These are phyloP conservation scores for Trichoderma sp. DNA, from an alignment of 2,329 filamentous ascomycete genomes.

Conservation along the genomic window DNA sequence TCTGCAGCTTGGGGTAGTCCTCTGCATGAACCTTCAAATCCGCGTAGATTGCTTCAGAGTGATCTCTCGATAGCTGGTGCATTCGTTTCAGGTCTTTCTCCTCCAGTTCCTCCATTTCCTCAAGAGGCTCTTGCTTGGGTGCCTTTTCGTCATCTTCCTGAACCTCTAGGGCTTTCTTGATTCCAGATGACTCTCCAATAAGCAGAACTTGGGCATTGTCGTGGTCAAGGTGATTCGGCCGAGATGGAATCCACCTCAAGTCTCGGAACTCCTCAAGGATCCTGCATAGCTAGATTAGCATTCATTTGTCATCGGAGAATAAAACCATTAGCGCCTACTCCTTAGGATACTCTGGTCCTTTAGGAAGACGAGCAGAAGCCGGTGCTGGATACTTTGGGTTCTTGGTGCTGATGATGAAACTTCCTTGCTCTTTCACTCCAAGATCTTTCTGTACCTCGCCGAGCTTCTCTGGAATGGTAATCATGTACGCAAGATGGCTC, in stretches of 20 bases:
- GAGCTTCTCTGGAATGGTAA: slow-evolving; percentile 70
- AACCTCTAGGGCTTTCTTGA: slow-evolving; percentile 57
- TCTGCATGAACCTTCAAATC: slow-evolving; percentile 19
- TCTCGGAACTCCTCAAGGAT: slow-evolving; percentile 71
- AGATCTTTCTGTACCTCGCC: slow-evolving; percentile 75
- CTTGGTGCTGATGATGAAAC: slow-evolving; percentile 77
- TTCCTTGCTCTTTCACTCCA: slow-evolving; percentile 66
- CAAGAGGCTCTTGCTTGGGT: slow-evolving; percentile 63
- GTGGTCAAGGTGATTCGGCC: slow-evolving; percentile 74
- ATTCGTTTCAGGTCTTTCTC: slow-evolving; percentile 72
- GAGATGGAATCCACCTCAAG: slow-evolving; percentile 72
- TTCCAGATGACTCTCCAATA: slow-evolving; percentile 67
- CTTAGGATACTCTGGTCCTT: slow-evolving; percentile 69
- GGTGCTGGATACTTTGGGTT: slow-evolving; percentile 74
- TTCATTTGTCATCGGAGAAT: not conserved
- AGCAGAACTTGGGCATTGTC: slow-evolving; percentile 75
- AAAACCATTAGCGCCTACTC: slow-evolving; percentile 49
- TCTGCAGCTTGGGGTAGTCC: slow-evolving; percentile 31
- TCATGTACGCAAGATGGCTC: slow-evolving; percentile 76
- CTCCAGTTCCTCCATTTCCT: slow-evolving; percentile 74
- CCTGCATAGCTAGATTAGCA: slow-evolving; percentile 38
- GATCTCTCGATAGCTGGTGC: slow-evolving; percentile 48
- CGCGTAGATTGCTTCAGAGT: slow-evolving; percentile 35
- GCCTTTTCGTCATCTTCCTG: slow-evolving; percentile 58
- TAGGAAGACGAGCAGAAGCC: slow-evolving; percentile 60